A percentile compares a stretch with the other conserved stretches of the same genome.
These are phyloP conservation scores for Globisporangium apiculatum DNA, from an alignment of 352 stramenopile species.

Conservation along the genomic window DNA sequence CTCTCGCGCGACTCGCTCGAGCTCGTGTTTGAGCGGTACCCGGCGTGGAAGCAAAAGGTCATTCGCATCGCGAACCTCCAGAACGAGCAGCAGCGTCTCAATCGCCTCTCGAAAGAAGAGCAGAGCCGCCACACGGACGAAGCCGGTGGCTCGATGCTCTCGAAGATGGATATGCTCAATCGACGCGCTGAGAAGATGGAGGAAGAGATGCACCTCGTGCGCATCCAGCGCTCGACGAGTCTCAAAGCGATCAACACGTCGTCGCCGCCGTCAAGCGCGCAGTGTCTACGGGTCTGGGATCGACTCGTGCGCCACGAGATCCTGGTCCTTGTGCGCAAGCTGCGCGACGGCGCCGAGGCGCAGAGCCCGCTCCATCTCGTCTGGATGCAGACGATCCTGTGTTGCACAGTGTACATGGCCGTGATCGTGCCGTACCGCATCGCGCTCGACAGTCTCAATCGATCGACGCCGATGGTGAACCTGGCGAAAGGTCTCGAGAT, in stretches of 20 bases:
- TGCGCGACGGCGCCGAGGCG: conserved; percentile 22
- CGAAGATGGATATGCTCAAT: conserved; percentile 19
- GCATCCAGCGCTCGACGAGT: conserved; percentile 9
- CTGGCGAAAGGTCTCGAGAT: conserved; percentile 16
- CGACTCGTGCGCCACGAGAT: background rate
- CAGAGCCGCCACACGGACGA: conserved; percentile 15
- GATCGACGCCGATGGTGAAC: conserved; percentile 7
- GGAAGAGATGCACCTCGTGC: conserved; percentile 24
- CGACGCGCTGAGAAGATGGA: conserved; percentile 20
- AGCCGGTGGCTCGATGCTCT: conserved; percentile 12
- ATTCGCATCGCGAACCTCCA: conserved; percentile 32
- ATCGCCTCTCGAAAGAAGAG: conserved; percentile 13
- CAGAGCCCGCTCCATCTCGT: conserved; percentile 37
- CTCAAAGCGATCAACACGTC: background rate
- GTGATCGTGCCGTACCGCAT: conserved; percentile 45
- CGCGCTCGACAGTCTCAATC: conserved; percentile 27
- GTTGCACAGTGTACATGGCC: conserved; percentile 32
- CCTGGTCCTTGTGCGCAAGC: conserved; percentile 4
- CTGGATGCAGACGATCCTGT: conserved; percentile 28
- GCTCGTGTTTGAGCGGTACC: conserved; percentile 36
- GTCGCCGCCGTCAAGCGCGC: conserved; percentile 3
- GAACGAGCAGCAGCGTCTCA: conserved; percentile 12
- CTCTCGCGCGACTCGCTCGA: conserved; percentile 36
- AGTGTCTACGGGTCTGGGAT: background rate
- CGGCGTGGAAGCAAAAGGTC: conserved; percentile 37